Conservation (phyloP, 73 alveolate species). For the Paramecium pentaurelia region DNA sequence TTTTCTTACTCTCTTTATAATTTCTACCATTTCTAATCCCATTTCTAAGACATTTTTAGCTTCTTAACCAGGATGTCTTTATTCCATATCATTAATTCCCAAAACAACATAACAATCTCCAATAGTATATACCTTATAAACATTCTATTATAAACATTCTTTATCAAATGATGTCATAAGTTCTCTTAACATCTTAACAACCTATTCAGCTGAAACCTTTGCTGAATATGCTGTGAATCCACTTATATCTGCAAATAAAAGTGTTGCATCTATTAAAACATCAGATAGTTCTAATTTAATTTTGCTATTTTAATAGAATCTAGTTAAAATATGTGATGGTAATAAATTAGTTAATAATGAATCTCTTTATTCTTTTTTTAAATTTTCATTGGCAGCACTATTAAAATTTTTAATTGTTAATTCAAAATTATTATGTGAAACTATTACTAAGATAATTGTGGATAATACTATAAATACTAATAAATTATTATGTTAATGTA, state of each 20-base stretch:
- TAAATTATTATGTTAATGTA: background rate
- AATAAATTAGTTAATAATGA: constrained; percentile 37
- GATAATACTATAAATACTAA: background rate
- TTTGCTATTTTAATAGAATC: constrained; percentile 65
- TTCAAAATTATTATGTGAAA: constrained; percentile 39
- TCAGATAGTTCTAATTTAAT: constrained; percentile 81
- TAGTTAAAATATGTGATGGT: constrained; percentile 49
- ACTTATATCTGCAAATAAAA: constrained; percentile 86
- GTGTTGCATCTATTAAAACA: constrained; percentile 74
- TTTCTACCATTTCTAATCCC: constrained; percentile 55
- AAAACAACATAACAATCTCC: constrained; percentile 64
- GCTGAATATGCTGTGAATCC: constrained; percentile 82
- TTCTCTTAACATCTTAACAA: constrained; percentile 71
- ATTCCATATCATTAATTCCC: constrained; percentile 54
- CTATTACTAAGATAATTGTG: background rate
- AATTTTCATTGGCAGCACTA: constrained; percentile 22
- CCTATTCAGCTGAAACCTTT: constrained; percentile 78
- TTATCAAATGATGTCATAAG: constrained; percentile 55
- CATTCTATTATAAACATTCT: constrained; percentile 53
- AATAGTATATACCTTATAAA: constrained; percentile 57
- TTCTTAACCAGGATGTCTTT: constrained; percentile 54
- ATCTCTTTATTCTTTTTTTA: constrained; percentile 34
- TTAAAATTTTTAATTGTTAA: constrained; percentile 19
- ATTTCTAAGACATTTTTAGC: constrained; percentile 53
- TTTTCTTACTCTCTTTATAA: constrained; percentile 36